These are phyloP conservation scores for Syncephalastrum monosporum DNA, from an alignment of 371 early-diverging fungal genomes.

Conservation along the genomic window DNA sequence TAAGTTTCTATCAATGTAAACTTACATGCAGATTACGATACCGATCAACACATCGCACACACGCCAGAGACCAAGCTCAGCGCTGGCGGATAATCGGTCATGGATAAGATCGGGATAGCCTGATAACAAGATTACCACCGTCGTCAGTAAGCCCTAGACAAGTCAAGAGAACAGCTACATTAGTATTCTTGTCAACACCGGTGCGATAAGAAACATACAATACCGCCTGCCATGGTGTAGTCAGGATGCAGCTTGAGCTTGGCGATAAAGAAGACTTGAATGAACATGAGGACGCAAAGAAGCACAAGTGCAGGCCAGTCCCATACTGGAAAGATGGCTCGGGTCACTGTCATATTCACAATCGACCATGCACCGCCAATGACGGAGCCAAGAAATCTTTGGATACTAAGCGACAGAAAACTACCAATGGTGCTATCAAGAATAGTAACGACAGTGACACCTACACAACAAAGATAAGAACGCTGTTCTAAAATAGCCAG, in stretches of 20 bases:
- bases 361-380: conserved; percentile 33
- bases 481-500: neutral
- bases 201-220: conserved; percentile 24
- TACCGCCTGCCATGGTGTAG: conserved; percentile 33
- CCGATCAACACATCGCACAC: conserved; percentile 32
- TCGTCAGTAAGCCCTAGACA: conserved; percentile 30
- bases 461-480: conserved; percentile 14
- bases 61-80: conserved; percentile 33
- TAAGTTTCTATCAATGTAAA: neutral
- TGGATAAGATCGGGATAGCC: conserved; percentile 33
- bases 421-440: conserved; percentile 40
- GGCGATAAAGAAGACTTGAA: conserved; percentile 36
- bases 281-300: conserved; percentile 27
- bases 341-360: conserved; percentile 29
- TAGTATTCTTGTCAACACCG: neutral
- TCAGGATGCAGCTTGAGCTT: conserved; percentile 32
- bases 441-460: conserved; percentile 36
- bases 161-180: neutral
- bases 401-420: conserved; percentile 28
- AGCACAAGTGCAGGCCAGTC: conserved; percentile 23
- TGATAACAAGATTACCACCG: conserved; percentile 31
- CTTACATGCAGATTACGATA: conserved; percentile 38
- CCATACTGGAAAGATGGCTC: conserved; percentile 33
- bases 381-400: conserved; percentile 33
- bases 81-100: conserved; percentile 23